Evolutionary conservation across 306 rosid genomes (phyloP).

Genomic region (Vigna nakashimae): DNA sequence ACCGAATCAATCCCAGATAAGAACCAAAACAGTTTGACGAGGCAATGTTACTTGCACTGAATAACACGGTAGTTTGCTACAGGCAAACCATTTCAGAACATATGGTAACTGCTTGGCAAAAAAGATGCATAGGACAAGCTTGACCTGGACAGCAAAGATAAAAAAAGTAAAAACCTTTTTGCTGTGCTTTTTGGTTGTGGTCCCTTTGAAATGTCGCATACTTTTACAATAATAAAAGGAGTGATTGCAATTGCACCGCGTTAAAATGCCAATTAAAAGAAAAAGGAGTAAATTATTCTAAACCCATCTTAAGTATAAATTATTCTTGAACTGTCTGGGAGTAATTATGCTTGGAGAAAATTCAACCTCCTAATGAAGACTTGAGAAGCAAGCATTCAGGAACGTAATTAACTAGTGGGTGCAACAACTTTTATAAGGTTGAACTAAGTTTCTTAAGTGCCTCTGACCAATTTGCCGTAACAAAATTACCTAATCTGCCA

Average conservation of each 20-base stretch:
- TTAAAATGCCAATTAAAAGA: conserved; percentile 17
- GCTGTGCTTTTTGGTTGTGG: conserved; percentile 21
- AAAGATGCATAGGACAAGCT: background rate
- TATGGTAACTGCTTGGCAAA: background rate
- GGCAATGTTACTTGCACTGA: conserved; percentile 38
- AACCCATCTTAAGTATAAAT: conserved; percentile 1
- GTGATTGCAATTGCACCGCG: conserved; percentile 4
- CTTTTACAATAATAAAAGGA: conserved; percentile 23
- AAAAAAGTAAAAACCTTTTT: background rate
- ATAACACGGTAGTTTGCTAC: conserved; percentile 19
- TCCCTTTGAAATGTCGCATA: conserved; percentile 36
- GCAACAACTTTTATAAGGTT: conserved; percentile 84
- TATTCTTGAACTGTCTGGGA: conserved; percentile 33
- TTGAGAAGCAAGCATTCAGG: conserved; percentile 67
- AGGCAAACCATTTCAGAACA: conserved; percentile 35
- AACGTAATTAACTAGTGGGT: conserved; percentile 70
- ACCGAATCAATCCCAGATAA: conserved; percentile 9
- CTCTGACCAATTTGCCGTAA: conserved; percentile 46
- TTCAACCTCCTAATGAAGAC: conserved; percentile 59
- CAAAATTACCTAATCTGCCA: conserved; percentile 74
- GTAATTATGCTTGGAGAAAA: conserved; percentile 42
- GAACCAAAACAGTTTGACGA: conserved; percentile 28
- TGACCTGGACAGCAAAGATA: conserved; percentile 25
- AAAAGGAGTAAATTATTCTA: background rate
- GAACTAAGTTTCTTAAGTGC: conserved; percentile 62